phyloP scores from a whole-genome alignment of 768 basidiomycete species.

The Chiua virens region DNA sequence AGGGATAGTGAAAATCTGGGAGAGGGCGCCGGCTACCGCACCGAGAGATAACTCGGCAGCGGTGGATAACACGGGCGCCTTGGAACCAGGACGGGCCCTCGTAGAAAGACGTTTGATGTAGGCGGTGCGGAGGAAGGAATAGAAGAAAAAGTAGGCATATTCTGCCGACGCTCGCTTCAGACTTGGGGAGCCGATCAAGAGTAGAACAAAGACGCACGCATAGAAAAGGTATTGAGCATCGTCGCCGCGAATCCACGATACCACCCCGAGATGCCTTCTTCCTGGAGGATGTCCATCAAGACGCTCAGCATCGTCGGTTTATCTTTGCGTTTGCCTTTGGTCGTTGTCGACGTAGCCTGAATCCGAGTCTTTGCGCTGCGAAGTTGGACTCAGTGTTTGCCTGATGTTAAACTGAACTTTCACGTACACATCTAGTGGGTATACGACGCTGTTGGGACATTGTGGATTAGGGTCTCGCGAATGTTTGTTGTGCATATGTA shows the following conservation, averaged over 20 bases:
- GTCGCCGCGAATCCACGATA: slow-evolving; percentile 94
- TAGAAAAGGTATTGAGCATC: slow-evolving; percentile 98
- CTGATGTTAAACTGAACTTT: not conserved
- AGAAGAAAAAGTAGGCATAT: slow-evolving; percentile 99
- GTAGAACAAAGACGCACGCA: slow-evolving; percentile 53
- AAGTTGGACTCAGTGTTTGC: slow-evolving; percentile 6
- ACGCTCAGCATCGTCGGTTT: slow-evolving; percentile 60
- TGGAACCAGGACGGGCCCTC: slow-evolving; percentile 59
- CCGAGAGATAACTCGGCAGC: slow-evolving; percentile 84
- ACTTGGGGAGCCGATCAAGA: not conserved
- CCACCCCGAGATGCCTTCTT: slow-evolving; percentile 79
- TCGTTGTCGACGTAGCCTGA: slow-evolving; percentile 68
- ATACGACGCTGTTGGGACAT: slow-evolving; percentile 66
- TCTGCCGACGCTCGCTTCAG: slow-evolving; percentile 46
- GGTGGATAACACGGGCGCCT: slow-evolving; percentile 64
- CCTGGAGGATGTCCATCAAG: slow-evolving; percentile 67
- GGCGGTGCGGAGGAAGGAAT: slow-evolving; percentile 82
- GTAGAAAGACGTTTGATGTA: slow-evolving; percentile 72
- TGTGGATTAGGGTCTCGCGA: slow-evolving; percentile 4
- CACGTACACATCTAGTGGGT: slow-evolving; percentile 87
- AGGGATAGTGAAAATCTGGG: slow-evolving; percentile 98
- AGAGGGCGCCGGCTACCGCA: slow-evolving; percentile 89
- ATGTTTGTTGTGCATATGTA: not conserved
- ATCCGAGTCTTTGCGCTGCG: slow-evolving; percentile 90
- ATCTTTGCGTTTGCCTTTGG: slow-evolving; percentile 52